Evolutionary conservation across 169 alveolate genomes (phyloP).

Genomic region (Plasmodium cynomolgi): DNA sequence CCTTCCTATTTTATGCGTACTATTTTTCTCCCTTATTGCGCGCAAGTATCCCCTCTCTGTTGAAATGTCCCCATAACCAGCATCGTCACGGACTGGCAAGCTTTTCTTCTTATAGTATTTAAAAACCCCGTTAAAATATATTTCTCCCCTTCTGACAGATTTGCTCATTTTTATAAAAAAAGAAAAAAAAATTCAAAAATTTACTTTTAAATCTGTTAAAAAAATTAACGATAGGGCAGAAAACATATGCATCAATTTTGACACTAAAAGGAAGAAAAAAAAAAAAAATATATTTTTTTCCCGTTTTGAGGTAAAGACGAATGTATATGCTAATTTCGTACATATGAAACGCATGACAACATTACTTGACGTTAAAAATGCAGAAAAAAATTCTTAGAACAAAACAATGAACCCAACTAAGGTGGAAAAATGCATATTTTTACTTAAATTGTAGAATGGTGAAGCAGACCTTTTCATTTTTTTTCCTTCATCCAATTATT

Average conservation of each 20-base stretch:
- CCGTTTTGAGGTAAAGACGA: neutral
- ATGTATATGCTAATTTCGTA: neutral
- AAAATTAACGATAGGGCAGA: neutral
- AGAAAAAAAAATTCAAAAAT: neutral
- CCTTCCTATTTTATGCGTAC: neutral
- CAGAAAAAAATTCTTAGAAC: neutral
- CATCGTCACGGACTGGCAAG: neutral
- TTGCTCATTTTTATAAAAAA: slow-evolving; percentile 15
- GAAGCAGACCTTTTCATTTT: neutral
- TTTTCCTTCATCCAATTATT: neutral
- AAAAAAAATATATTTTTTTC: neutral
- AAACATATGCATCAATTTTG: neutral
- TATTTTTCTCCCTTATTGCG: neutral
- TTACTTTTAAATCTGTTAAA: neutral
- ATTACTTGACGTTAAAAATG: neutral
- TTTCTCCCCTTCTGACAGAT: slow-evolving; percentile 18
- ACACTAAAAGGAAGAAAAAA: neutral
- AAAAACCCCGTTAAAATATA: slow-evolving; percentile 51
- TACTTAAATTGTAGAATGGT: neutral
- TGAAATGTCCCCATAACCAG: neutral
- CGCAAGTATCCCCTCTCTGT: neutral
- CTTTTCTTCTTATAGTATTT: slow-evolving; percentile 47
- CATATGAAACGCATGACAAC: neutral
- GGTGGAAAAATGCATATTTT: neutral
- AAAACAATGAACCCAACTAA: neutral